Evolutionary conservation across 306 rosid species (phyloP).

Genomic region (Citrullus mucosospermus): DNA sequence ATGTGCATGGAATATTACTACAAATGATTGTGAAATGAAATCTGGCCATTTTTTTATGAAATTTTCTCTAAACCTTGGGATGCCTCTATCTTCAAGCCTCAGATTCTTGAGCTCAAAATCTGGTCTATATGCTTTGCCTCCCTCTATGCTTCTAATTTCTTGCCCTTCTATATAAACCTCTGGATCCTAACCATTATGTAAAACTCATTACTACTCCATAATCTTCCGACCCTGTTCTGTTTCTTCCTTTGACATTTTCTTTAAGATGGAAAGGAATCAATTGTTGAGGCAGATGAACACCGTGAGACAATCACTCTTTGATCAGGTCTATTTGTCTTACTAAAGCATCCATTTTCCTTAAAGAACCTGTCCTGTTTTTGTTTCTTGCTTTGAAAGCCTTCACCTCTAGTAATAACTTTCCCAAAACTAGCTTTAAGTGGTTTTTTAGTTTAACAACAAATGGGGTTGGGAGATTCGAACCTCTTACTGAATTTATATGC

Average conservation of each 20-base stretch:
- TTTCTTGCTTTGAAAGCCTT: background rate
- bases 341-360: background rate
- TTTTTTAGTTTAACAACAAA: too few relatives aligned
- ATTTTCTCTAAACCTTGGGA: background rate
- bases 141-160: background rate
- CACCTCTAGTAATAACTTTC: background rate
- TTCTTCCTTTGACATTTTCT: background rate
- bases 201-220: background rate
- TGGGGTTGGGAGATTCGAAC: background rate
- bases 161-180: background rate
- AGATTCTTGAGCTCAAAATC: background rate
- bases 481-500: too few relatives aligned
- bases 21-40: background rate
- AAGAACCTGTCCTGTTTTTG: background rate
- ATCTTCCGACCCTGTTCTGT: background rate
- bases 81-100: background rate
- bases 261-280: background rate
- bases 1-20: background rate
- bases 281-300: slow-evolving; percentile 2
- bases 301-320: background rate
- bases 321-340: background rate
- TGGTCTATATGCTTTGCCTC: background rate
- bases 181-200: background rate
- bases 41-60: background rate
- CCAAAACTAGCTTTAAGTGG: background rate